Conservation (phyloP, 495 filamentous ascomycete genomes). For the Oidiodendron maius region DNA sequence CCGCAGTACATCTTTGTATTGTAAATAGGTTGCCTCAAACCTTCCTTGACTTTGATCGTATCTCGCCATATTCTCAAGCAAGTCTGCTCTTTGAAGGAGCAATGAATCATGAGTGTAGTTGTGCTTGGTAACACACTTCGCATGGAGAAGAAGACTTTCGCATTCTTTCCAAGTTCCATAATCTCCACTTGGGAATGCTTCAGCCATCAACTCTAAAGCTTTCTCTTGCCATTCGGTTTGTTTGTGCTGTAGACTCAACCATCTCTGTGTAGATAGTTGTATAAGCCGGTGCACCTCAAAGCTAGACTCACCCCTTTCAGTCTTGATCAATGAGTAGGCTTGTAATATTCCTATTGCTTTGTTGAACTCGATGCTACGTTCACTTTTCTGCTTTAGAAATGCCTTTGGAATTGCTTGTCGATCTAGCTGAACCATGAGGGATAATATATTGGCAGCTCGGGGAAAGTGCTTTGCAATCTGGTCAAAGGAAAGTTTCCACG, state of each 20-base stretch:
- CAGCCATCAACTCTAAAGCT: constrained; percentile 26
- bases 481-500: constrained; percentile 35
- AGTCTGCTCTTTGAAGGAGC: neutral
- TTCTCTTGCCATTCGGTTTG: constrained; percentile 24
- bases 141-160: constrained; percentile 32
- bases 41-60: constrained; percentile 6
- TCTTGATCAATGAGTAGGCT: constrained; percentile 33
- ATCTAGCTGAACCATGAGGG: constrained; percentile 37
- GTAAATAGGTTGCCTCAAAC: neutral
- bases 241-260: constrained; percentile 27
- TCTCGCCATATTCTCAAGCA: constrained; percentile 7
- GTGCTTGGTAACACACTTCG: constrained; percentile 25
- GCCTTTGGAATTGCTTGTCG: constrained; percentile 33
- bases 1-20: constrained; percentile 4
- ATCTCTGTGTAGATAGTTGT: constrained; percentile 36
- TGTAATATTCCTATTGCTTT: constrained; percentile 32
- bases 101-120: neutral
- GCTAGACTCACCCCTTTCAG: constrained; percentile 10
- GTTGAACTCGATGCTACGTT: constrained; percentile 23
- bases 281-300: constrained; percentile 39
- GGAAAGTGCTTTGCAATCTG: constrained; percentile 29
- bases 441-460: constrained; percentile 36
- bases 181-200: constrained; percentile 27
- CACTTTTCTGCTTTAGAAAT: constrained; percentile 23
- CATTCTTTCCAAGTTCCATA: constrained; percentile 32